Conservation (phyloP, 306 rosid species). For the Styphnolobium japonicum region DNA sequence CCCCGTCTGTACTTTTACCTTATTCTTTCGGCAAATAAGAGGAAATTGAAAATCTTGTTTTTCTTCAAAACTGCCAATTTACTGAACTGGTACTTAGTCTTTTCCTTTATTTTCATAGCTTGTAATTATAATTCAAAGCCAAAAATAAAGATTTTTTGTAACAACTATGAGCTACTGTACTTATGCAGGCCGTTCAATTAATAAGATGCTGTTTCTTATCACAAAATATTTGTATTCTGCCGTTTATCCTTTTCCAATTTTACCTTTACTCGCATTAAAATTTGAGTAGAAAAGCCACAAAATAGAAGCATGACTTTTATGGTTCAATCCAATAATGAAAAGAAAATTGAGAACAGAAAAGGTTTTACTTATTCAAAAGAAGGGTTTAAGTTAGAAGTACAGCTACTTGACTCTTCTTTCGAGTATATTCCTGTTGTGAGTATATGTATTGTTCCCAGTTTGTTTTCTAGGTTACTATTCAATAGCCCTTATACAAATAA, state of each 20-base stretch:
- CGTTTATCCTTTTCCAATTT: neutral
- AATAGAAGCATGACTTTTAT: neutral
- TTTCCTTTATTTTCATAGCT: neutral
- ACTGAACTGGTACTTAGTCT: neutral
- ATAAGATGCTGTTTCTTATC: neutral
- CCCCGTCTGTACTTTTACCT: conserved; percentile 4
- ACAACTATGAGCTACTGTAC: neutral
- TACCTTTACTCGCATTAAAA: neutral
- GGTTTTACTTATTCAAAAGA: neutral
- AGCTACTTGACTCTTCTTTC: neutral
- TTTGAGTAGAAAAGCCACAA: neutral
- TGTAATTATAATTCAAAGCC: neutral
- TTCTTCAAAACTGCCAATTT: neutral
- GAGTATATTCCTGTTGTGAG: neutral
- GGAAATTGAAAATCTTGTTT: neutral
- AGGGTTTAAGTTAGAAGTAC: neutral
- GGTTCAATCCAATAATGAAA: neutral
- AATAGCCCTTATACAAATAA: neutral
- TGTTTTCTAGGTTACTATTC: conserved; percentile 1
- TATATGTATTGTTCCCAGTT: neutral
- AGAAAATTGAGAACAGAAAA: conserved; percentile 6
- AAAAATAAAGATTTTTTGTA: neutral
- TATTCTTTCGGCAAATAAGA: neutral
- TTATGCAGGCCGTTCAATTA: neutral
- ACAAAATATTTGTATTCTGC: neutral